Evolutionary conservation across 495 filamentous ascomycete genomes (phyloP).

Genomic region (Tuber melanosporum): DNA sequence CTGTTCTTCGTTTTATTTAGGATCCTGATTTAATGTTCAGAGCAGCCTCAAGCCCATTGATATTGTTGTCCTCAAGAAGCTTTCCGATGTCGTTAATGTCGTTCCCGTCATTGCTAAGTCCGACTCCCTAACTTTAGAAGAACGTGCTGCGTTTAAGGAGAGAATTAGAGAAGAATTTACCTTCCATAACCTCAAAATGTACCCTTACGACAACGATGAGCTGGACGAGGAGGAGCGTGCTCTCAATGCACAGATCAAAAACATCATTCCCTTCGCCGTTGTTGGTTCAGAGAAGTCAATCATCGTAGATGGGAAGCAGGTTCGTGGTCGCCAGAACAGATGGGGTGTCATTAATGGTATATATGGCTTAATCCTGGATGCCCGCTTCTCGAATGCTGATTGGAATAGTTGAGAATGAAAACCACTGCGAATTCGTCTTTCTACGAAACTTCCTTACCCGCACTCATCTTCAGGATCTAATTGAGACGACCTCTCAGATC

Average conservation of each 20-base stretch:
- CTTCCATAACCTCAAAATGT: slow-evolving; percentile 99
- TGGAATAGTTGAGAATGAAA: slow-evolving; percentile 82
- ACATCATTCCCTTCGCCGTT: slow-evolving; percentile 94
- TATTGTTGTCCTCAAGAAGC: slow-evolving; percentile 98
- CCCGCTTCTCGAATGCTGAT: background rate
- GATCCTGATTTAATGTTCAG: slow-evolving; percentile 14
- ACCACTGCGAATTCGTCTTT: slow-evolving; percentile 98
- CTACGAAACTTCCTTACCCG: slow-evolving; percentile 96
- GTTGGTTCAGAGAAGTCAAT: slow-evolving; percentile 97
- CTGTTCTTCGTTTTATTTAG: background rate
- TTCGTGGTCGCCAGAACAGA: slow-evolving; percentile 95
- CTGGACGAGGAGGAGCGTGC: slow-evolving; percentile 93
- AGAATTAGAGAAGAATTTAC: slow-evolving; percentile 98
- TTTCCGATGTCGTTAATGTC: slow-evolving; percentile 97
- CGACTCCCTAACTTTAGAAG: slow-evolving; percentile 91
- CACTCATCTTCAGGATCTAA: slow-evolving; percentile 96
- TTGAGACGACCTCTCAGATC: slow-evolving; percentile 99
- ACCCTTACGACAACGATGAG: slow-evolving; percentile 99
- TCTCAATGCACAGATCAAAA: slow-evolving; percentile 92
- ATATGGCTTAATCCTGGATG: background rate
- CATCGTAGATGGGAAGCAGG: slow-evolving; percentile 93
- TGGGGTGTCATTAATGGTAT: slow-evolving; percentile 91
- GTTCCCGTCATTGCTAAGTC: slow-evolving; percentile 98
- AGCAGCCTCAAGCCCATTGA: slow-evolving; percentile 86
- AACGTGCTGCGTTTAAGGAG: slow-evolving; percentile 93